These are phyloP conservation scores for Endothia cerciana DNA, from an alignment of 2,329 filamentous ascomycete species.

Conservation along the genomic window DNA sequence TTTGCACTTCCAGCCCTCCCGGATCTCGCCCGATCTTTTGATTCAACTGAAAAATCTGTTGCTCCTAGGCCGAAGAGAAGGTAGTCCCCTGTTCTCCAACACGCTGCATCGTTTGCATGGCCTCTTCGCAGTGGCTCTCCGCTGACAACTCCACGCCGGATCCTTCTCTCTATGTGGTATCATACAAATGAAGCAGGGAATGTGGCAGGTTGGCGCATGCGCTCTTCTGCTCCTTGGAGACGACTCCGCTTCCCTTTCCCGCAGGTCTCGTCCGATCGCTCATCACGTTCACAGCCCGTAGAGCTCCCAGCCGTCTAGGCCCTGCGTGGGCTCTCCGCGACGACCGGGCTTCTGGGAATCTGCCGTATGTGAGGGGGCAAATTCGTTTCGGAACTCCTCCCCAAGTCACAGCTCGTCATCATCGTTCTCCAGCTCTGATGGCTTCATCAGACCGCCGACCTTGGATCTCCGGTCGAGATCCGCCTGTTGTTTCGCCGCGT, in stretches of 20 bases:
- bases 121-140: conserved; percentile 11
- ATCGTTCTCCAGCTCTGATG: conserved; percentile 88
- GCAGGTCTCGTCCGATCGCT: background rate
- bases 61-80: conserved; percentile 20
- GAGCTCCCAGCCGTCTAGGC: conserved; percentile 40
- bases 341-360: conserved; percentile 31
- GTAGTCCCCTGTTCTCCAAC: conserved; percentile 11
- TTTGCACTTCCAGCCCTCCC: background rate
- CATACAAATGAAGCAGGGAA: conserved; percentile 30
- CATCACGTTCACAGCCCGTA: conserved; percentile 40
- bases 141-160: conserved; percentile 13
- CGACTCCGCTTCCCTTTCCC: conserved; percentile 7
- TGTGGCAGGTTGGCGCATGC: conserved; percentile 16
- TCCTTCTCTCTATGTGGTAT: conserved; percentile 29
- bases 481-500: conserved; percentile 80
- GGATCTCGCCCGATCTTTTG: background rate
- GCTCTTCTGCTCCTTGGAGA: conserved; percentile 17
- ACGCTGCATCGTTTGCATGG: background rate
- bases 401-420: conserved; percentile 89
- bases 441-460: conserved; percentile 94
- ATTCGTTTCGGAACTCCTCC: conserved; percentile 67
- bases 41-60: conserved; percentile 20
- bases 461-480: conserved; percentile 93
- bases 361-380: conserved; percentile 46
- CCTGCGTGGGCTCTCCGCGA: conserved; percentile 30